Conservation (phyloP, 2,329 filamentous ascomycete genomes). For the Epichloe typhina region DNA sequence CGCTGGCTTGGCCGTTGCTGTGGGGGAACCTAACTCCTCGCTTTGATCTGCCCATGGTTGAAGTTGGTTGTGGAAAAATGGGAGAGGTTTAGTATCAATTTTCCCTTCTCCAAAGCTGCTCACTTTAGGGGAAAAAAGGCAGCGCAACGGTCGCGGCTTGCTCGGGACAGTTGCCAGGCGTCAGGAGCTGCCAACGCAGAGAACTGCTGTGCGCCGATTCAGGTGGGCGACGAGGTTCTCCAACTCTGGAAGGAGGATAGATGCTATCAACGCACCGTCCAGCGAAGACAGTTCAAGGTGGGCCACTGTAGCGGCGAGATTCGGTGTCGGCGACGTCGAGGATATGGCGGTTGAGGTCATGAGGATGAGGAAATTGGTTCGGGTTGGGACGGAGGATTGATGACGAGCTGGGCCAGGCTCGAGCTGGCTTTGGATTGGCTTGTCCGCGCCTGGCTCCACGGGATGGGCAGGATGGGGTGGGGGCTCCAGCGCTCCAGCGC, state of each 20-base stretch:
- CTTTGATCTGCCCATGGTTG: slow-evolving; percentile 24
- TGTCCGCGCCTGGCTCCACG: too few relatives aligned
- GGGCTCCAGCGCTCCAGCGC: too few relatives aligned
- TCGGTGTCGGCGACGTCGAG: not conserved
- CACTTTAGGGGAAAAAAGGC: not conserved
- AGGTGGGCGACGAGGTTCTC: too few relatives aligned
- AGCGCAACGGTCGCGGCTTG: not conserved
- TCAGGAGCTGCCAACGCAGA: not conserved
- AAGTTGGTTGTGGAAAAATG: not conserved
- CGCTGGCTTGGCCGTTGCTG: slow-evolving; percentile 28
- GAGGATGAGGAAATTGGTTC: not conserved
- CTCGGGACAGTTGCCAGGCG: not conserved
- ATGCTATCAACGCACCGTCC: not conserved
- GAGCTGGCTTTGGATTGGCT: too few relatives aligned
- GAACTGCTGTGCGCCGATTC: not conserved
- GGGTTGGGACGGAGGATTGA: not conserved
- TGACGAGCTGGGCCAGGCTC: not conserved
- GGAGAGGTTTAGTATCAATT: not conserved
- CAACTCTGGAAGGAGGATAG: not conserved
- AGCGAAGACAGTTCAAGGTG: not conserved
- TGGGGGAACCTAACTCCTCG: slow-evolving; percentile 44
- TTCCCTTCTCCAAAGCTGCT: too few relatives aligned
- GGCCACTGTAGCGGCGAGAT: not conserved
- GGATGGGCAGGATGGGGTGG: too few relatives aligned
- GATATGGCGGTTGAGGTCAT: not conserved